Evolutionary conservation across 495 filamentous ascomycete genomes (phyloP).

Genomic region (Hypomontagnella submonticulosa): DNA sequence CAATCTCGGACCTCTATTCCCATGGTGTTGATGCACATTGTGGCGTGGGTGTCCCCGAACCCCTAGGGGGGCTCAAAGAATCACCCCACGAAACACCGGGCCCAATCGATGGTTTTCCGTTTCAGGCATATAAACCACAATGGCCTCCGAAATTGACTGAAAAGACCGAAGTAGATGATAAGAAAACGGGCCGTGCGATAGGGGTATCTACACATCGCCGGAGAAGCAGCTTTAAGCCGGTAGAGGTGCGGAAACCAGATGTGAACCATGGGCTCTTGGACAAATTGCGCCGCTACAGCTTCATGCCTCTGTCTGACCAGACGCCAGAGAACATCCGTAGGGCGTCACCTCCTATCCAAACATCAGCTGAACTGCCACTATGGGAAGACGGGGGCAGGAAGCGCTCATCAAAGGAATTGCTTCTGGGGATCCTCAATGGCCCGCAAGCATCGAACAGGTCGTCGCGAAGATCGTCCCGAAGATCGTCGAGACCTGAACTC

Average conservation of each 20-base stretch:
- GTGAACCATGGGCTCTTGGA: conserved; percentile 21
- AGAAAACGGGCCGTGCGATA: conserved; percentile 14
- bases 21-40: conserved; percentile 34
- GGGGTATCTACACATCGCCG: conserved; percentile 28
- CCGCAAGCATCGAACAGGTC: conserved; percentile 12
- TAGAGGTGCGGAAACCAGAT: neutral
- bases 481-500: neutral
- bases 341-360: conserved; percentile 2
- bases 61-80: conserved; percentile 29
- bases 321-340: conserved; percentile 30
- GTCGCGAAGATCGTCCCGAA: conserved; percentile 25
- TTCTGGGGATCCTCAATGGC: conserved; percentile 27
- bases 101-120: conserved; percentile 6
- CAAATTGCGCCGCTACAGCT: conserved; percentile 36
- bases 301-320: conserved; percentile 32
- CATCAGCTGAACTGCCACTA: conserved; percentile 17
- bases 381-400: conserved; percentile 21
- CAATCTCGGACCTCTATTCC: conserved; percentile 28
- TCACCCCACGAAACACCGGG: conserved; percentile 20
- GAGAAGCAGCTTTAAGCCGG: conserved; percentile 20
- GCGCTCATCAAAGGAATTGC: conserved; percentile 21
- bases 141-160: conserved; percentile 4
- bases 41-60: conserved; percentile 11
- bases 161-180: neutral
- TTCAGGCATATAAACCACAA: neutral